phyloP scores from a whole-genome alignment of 2,329 filamentous ascomycete species.

The Aspergillus oerlinghausenensis region DNA sequence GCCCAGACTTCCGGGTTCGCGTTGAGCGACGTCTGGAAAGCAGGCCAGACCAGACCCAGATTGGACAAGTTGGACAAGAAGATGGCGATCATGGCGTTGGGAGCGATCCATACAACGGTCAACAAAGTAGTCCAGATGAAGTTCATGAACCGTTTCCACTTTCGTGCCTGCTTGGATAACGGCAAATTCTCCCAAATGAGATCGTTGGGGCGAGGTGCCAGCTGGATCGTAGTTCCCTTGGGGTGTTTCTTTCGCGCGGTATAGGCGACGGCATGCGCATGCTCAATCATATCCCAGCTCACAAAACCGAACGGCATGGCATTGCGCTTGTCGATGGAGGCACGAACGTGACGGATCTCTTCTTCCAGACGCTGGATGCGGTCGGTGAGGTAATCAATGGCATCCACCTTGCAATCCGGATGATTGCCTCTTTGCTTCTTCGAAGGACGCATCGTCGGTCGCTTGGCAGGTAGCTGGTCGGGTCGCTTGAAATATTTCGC shows the following conservation, averaged over 20 bases:
- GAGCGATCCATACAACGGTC: conserved; percentile 80
- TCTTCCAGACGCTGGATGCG: conserved; percentile 78
- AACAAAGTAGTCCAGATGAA: conserved; percentile 77
- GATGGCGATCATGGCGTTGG: conserved; percentile 90
- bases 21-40: conserved; percentile 63
- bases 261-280: conserved; percentile 84
- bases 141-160: conserved; percentile 71
- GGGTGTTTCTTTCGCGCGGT: conserved; percentile 75
- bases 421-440: conserved; percentile 71
- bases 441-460: conserved; percentile 74
- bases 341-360: conserved; percentile 77
- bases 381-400: conserved; percentile 86
- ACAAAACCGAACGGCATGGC: conserved; percentile 91
- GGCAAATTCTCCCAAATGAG: conserved; percentile 94
- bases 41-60: conserved; percentile 72
- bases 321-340: conserved; percentile 78
- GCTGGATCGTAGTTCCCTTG: conserved; percentile 66
- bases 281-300: conserved; percentile 81
- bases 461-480: conserved; percentile 66
- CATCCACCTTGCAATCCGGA: conserved; percentile 72
- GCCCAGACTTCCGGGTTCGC: conserved; percentile 68
- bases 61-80: conserved; percentile 86
- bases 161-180: conserved; percentile 62
- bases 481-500: conserved; percentile 91
- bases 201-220: conserved; percentile 84